Evolutionary conservation across 345 rosid species (phyloP).

Genomic region (Cardamine chenopodiifolia): DNA sequence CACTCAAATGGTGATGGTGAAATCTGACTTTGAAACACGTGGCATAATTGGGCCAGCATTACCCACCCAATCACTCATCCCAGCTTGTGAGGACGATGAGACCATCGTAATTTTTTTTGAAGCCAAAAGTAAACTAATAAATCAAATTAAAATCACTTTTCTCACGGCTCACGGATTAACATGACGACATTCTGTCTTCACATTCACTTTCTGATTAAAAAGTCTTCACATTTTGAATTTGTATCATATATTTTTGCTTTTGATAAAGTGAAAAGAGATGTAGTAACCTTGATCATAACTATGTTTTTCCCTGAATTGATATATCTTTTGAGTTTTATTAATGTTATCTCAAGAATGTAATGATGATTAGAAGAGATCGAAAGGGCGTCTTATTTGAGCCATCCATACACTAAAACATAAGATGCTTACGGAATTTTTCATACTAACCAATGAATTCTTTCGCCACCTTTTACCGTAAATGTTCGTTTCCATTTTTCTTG

Average conservation of each 20-base stretch:
- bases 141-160: conserved; percentile 16
- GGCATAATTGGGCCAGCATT: conserved; percentile 10
- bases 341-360: conserved; percentile 4
- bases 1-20: conserved; percentile 13
- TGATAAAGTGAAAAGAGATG: conserved; percentile 30
- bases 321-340: conserved; percentile 1
- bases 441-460: conserved; percentile 36
- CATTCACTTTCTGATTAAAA: conserved; percentile 32
- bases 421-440: conserved; percentile 36
- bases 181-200: conserved; percentile 45
- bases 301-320: neutral
- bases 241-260: conserved; percentile 23
- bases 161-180: conserved; percentile 17
- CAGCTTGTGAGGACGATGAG: conserved; percentile 35
- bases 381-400: conserved; percentile 38
- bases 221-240: conserved; percentile 16
- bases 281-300: conserved; percentile 6
- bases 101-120: conserved; percentile 17
- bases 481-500: conserved; percentile 3
- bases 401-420: conserved; percentile 38
- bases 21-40: conserved; percentile 18
- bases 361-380: conserved; percentile 34
- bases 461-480: conserved; percentile 14
- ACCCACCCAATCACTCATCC: conserved; percentile 19
- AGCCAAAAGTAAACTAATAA: conserved; percentile 14